These are phyloP conservation scores for Penicillium subrubescens DNA, from an alignment of 495 filamentous ascomycete species.

Conservation along the genomic window DNA sequence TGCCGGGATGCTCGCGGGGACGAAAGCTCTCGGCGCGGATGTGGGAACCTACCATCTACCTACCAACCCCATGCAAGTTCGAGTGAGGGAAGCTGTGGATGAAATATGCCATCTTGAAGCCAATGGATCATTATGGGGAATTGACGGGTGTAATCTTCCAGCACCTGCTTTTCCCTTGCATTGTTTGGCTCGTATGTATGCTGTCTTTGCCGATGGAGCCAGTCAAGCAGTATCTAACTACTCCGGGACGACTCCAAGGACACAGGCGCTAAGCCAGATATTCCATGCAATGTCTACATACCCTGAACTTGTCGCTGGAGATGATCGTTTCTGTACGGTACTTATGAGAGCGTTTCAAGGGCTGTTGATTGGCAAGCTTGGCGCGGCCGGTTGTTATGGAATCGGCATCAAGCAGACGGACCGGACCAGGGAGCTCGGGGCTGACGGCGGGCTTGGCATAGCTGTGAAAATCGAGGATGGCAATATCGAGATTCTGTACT, in stretches of 20 bases:
- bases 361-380: slow-evolving; percentile 37
- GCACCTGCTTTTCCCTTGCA: slow-evolving; percentile 36
- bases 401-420: slow-evolving; percentile 36
- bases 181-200: slow-evolving; percentile 31
- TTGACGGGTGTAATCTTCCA: slow-evolving; percentile 46
- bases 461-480: slow-evolving; percentile 48
- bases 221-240: not conserved
- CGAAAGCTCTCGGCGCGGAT: slow-evolving; percentile 32
- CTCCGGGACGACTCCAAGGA: not conserved
- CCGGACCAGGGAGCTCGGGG: slow-evolving; percentile 32
- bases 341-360: slow-evolving; percentile 36
- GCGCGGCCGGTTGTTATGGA: slow-evolving; percentile 44
- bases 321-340: slow-evolving; percentile 40
- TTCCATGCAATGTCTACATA: slow-evolving; percentile 38
- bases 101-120: slow-evolving; percentile 26
- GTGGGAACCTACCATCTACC: slow-evolving; percentile 34
- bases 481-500: slow-evolving; percentile 35
- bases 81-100: slow-evolving; percentile 31
- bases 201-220: slow-evolving; percentile 25
- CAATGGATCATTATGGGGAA: slow-evolving; percentile 30
- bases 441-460: slow-evolving; percentile 34
- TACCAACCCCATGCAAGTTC: slow-evolving; percentile 31
- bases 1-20: slow-evolving; percentile 42
- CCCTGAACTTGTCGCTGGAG: slow-evolving; percentile 39
- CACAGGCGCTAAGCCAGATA: slow-evolving; percentile 21